Base-by-base conservation (phyloP, 768 basidiomycete species). In the Chalciporus piperatus region DNA sequence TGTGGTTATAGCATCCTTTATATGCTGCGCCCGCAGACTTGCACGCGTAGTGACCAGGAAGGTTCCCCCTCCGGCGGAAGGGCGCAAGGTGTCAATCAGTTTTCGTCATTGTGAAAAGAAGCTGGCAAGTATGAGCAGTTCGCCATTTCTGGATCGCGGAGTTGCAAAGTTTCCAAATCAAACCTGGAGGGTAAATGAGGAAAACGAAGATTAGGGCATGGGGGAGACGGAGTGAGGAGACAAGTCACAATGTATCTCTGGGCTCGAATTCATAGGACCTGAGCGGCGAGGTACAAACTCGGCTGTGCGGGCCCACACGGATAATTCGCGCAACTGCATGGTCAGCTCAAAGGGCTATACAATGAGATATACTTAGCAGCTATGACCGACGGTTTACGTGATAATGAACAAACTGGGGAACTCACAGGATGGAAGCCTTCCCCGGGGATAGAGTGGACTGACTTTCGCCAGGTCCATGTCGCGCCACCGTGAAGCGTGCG, bases 121-220 rank as follows among this genome's bases (percentile, higher is more conserved):
- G 62, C 56, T 39, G 47, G 52, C 56, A 51, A 45, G 48, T 47
- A 57, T 53, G 65, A 65, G 46, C 49, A 64, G 38, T 45, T 55
- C 56, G 28, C 65, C 58, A 60, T 58, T 67, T 63, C 35, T 28
- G 58, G 62, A 32, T 63, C 66, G 65, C 65, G 65, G 65, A 65
- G 66, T 65, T 61, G 57, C 1, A 66, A 65, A 52, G 45, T 17
- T 14, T 39, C 30, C 46, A 38, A 49, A 45, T 37, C n/a, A 40
- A 44, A 46, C 35, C n/a, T n/a, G 16, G 3, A 41, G 41, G 22
- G 27, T 35, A 30, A 47, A 46, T 51, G 23, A 25, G 30, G 45
- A 22, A n/a, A 22, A 22, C 22, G 22, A 22, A 22, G 22, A 10
- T 1, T 22, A 48, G 54, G 51, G 50, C 58, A 54, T 37, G 48